These are phyloP conservation scores for Thelephora aurantiotincta DNA, from an alignment of 768 basidiomycete species.

Conservation along the genomic window DNA sequence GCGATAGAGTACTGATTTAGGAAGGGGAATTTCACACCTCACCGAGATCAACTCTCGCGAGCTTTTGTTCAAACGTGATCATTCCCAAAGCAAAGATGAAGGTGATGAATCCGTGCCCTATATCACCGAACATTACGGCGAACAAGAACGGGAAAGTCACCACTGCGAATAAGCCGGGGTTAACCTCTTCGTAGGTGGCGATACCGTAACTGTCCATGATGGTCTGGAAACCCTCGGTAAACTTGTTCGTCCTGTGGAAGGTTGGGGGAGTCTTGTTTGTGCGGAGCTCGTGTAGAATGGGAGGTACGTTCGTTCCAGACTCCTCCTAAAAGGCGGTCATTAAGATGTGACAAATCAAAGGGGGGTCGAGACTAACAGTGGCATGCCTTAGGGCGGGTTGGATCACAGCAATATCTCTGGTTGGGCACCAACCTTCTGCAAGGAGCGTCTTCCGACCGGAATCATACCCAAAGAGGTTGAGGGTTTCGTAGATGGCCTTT, in stretches of 20 bases:
- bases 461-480: conserved; percentile 94
- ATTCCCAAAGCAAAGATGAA: conserved; percentile 64
- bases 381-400: conserved; percentile 83
- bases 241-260: conserved; percentile 88
- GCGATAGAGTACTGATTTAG: background rate
- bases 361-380: conserved; percentile 33
- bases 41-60: conserved; percentile 58
- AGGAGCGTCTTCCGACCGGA: conserved; percentile 86
- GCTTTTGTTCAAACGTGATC: conserved; percentile 75
- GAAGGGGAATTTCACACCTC: conserved; percentile 36
- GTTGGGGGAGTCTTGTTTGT: conserved; percentile 92
- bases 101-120: conserved; percentile 87
- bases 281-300: conserved; percentile 80
- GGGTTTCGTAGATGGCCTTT: conserved; percentile 89
- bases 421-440: conserved; percentile 96
- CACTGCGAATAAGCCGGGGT: conserved; percentile 87
- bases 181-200: conserved; percentile 90
- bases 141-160: conserved; percentile 97
- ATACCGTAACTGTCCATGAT: conserved; percentile 98
- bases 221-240: conserved; percentile 92
- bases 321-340: conserved; percentile 39
- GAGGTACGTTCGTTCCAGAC: conserved; percentile 84
- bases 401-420: conserved; percentile 76
- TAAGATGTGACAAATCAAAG: background rate
- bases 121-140: conserved; percentile 99